Evolutionary conservation across 2,329 filamentous ascomycete genomes (phyloP).

Genomic region (Claviceps sp.): DNA sequence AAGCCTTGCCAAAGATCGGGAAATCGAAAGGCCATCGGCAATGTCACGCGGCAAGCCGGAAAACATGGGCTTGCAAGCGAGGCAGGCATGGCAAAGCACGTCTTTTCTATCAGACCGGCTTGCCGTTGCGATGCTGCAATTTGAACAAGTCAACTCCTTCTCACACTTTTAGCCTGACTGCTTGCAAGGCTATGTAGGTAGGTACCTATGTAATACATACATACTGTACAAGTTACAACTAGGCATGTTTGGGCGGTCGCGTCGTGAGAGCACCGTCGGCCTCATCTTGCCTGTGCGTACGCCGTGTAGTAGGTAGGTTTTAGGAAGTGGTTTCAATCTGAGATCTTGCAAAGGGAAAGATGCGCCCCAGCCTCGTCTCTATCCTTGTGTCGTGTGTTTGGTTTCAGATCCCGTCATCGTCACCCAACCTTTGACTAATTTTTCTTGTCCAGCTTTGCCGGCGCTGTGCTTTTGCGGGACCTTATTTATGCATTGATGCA

Average conservation of each 20-base stretch:
- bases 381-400: not conserved
- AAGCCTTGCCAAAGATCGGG: not conserved
- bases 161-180: not conserved
- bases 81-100: not conserved
- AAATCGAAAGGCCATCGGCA: not conserved
- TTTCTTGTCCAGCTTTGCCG: conserved; percentile 1
- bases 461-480: not conserved
- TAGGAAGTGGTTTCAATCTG: no score
- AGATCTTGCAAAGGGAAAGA: no score
- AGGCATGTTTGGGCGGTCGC: not conserved
- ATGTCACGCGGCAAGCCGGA: not conserved
- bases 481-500: not conserved
- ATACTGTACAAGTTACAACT: no score
- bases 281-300: no score
- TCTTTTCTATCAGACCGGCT: not conserved
- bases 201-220: not conserved
- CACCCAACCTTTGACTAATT: not conserved
- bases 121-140: not conserved
- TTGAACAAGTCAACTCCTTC: not conserved
- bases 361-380: not conserved
- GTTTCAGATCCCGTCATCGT: not conserved
- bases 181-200: not conserved
- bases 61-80: not conserved
- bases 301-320: no score
- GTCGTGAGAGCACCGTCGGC: no score